Conservation (phyloP, 192 early-diverging fungal species). For the Umbelopsis sp. region DNA sequence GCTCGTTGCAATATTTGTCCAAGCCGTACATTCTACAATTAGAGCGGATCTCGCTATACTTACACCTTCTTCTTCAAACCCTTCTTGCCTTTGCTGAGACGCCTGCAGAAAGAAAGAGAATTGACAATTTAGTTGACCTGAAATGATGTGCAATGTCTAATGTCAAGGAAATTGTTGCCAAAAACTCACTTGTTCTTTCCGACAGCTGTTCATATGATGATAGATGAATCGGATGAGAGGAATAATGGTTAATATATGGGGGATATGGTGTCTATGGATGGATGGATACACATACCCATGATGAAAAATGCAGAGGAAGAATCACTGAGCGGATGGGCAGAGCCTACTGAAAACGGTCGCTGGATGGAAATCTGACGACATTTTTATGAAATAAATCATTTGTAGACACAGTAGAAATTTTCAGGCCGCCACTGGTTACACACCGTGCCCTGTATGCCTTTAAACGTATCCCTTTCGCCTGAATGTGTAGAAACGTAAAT, state of each 20-base stretch:
- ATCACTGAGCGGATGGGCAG: neutral
- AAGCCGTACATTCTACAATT: no score
- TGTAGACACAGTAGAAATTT: neutral
- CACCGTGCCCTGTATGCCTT: no score
- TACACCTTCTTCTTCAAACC: conserved; percentile 90
- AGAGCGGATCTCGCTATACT: conserved; percentile 29
- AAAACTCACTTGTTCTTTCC: conserved; percentile 71
- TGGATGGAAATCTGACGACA: neutral
- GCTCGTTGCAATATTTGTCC: no score
- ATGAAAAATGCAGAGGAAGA: conserved; percentile 29
- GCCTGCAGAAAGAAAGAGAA: conserved; percentile 45
- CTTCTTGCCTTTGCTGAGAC: conserved; percentile 86
- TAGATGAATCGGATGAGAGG: conserved; percentile 14
- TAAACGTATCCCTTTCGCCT: no score
- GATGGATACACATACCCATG: conserved; percentile 31
- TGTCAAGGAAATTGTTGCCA: neutral
- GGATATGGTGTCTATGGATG: neutral
- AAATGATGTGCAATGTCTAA: neutral
- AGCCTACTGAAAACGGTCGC: neutral
- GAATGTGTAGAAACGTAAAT: no score
- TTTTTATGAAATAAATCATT: neutral
- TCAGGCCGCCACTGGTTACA: neutral
- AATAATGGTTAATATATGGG: neutral
- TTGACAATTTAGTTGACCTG: neutral
- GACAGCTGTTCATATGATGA: conserved; percentile 49